Base-by-base conservation (phyloP, 208 protist genomes). In the Leishmania martiniquensis region DNA sequence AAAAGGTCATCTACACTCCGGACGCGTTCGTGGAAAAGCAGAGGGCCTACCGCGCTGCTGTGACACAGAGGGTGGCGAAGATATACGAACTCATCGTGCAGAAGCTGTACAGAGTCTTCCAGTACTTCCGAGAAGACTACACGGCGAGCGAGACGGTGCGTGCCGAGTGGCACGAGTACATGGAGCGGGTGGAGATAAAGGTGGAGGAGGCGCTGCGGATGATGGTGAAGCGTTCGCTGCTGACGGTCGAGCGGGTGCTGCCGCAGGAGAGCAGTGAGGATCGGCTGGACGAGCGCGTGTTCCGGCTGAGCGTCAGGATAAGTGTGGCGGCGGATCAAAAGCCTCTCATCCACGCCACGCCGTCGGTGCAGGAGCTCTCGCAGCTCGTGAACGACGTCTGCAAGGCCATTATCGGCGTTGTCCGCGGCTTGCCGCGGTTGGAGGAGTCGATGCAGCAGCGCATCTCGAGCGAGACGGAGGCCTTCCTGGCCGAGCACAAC, bases 191-290 rank as follows among this genome's bases (percentile, higher is more conserved):
- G 45, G 98, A 99, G 88, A 78, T 93, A 57, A 92, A 94, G 62
- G 85, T 99, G 70, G 96, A 99, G 88, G 93, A 98, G 47, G 95
- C 98, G 39, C 93, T 99, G 55, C 88, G 95, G 51, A 91, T 87
- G 67, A 99, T 98, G 86, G 97, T 99, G 62, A 98, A 98, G 85
- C 88, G 91, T n/a, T 99, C 97, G 5, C 80, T 99, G 68, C 86
- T 94, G 29, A 91, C 96, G 39, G 82, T 99, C 39, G 93, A 97
- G 68, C 86, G 89, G 3, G 87, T 95, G 10, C 93, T 99, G 60
- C 97, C 96, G 51, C 89, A 92, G 55, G 97, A 99, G 80, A 91
- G 93, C 52, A 96, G 91, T 44, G 90, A 96, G 75, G 93, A 96
- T 79, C 91, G 89, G 25, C 82, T 93, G 45, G 92, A 96, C 57